Percentiles rank a stretch among this genome's conserved stretches.
Conservation (phyloP, 495 filamentous ascomycete species). For the Delitschia confertaspora region DNA sequence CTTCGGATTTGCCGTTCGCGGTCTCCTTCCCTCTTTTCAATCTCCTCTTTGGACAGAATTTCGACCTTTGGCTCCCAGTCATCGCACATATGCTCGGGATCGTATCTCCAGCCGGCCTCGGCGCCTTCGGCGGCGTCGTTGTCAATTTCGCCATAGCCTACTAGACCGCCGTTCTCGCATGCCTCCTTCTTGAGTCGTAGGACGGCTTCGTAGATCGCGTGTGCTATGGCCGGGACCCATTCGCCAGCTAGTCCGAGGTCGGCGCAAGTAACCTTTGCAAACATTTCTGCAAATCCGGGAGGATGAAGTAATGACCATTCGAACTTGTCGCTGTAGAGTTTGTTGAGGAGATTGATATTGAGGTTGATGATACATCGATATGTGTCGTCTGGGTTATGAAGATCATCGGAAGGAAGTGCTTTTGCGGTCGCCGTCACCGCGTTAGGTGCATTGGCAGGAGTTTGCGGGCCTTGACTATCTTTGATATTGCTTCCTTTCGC, state of each 20-base stretch:
- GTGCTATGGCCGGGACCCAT: conserved; percentile 88
- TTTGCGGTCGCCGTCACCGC: conserved; percentile 45
- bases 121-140: conserved; percentile 72
- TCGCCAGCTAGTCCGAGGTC: conserved; percentile 84
- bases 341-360: conserved; percentile 85
- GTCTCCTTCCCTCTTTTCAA: conserved; percentile 94
- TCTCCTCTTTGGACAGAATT: conserved; percentile 84
- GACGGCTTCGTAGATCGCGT: conserved; percentile 94
- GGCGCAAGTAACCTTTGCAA: conserved; percentile 84
- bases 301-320: conserved; percentile 96
- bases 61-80: conserved; percentile 96
- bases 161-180: conserved; percentile 74
- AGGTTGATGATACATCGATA: conserved; percentile 85
- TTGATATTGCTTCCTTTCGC: conserved; percentile 5
- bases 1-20: conserved; percentile 83
- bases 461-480: conserved; percentile 35
- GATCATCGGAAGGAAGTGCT: conserved; percentile 42
- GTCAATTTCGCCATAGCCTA: conserved; percentile 71
- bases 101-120: conserved; percentile 90
- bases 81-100: conserved; percentile 76
- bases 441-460: conserved; percentile 35
- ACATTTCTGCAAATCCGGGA: conserved; percentile 80
- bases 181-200: conserved; percentile 91
- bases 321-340: conserved; percentile 92
- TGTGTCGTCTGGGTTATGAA: conserved; percentile 77